Conservation (phyloP, 2,329 filamentous ascomycete species). For the Colletotrichum tanaceti region DNA sequence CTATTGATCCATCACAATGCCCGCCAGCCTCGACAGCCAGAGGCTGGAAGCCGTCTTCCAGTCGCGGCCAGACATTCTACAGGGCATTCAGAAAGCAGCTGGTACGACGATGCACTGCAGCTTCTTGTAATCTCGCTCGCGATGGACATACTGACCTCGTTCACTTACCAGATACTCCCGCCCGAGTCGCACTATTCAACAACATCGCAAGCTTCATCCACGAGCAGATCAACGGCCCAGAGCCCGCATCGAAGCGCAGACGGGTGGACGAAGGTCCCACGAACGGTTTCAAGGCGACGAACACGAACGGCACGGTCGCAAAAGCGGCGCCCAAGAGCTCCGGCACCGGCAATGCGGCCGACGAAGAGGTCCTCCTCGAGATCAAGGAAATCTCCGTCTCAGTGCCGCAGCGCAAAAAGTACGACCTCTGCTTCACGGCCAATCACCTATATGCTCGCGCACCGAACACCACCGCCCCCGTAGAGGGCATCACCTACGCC, state of each 20-base stretch:
- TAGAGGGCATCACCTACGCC: constrained; percentile 66
- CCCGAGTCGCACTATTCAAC: constrained; percentile 66
- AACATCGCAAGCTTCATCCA: constrained; percentile 64
- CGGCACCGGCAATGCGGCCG: constrained; percentile 53
- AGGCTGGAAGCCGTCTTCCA: constrained; percentile 65
- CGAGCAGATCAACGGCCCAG: constrained; percentile 56
- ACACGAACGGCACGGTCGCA: constrained; percentile 42
- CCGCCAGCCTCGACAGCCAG: constrained; percentile 60
- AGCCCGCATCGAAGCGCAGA: constrained; percentile 64
- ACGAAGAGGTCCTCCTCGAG: constrained; percentile 66
- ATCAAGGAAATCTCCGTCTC: constrained; percentile 76
- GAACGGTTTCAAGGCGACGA: constrained; percentile 43
- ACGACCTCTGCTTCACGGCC: constrained; percentile 71
- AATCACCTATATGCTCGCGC: constrained; percentile 68
- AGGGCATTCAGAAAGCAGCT: constrained; percentile 64
- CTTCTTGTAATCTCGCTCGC: background rate
- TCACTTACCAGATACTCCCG: constrained; percentile 60
- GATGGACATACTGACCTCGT: background rate
- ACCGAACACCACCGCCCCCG: constrained; percentile 62
- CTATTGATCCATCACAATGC: constrained; percentile 48
- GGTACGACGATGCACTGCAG: constrained; percentile 52
- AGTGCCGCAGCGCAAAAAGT: constrained; percentile 76
- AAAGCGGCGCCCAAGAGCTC: constrained; percentile 42
- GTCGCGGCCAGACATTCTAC: constrained; percentile 66
- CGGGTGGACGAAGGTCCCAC: constrained; percentile 59